Base-by-base conservation (phyloP, 139 green algal genomes). In the Auxenochlorella protothecoides region DNA sequence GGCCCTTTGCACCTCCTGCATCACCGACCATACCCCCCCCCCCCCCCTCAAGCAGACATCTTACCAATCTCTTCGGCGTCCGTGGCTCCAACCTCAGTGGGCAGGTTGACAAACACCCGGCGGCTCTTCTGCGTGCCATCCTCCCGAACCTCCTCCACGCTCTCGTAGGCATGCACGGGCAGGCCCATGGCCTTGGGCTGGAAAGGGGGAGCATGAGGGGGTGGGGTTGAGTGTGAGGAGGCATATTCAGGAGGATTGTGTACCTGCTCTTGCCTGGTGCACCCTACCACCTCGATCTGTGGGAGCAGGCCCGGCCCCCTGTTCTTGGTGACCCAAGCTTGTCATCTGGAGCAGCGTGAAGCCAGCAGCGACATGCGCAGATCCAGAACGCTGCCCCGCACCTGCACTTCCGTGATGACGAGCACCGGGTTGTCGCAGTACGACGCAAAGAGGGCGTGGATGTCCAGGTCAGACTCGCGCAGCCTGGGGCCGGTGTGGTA, bases 401-500 rank as follows among this genome's bases (percentile, higher is more conserved):
- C 87, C 87, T 93, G 76, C 3, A 98, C 92, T 72, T 99, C 92
- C 63, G 93, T 96, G 79, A 99, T 97, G 59, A 98, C 85, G 59
- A 99, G 80, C 67, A 98, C 70, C 1, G 95, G 91, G 27, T 83
- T 86, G 53, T 90, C 78, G 63, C 83, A 90, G 81, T 96, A 98
- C 68, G 78, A 76, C 15, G 75, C 68, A 68, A 96, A 76, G 51
- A 96, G 81, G 44, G 86, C 80, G 63, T 97, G 89, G 75, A 99
- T 97, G 75, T 96, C 91, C 63, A 98, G 68, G 83, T 99, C 95
- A 8, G 85, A 85, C 76, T 97, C 88, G 3, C 92, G 73, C 53
- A 99, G 77, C 65, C 93, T 89, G 3, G 95, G 95, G 0, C 95
- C 95, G 3, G 93, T 99, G 88, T 89, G 95, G 86, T 99, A 99